These are phyloP conservation scores for Pezicula rhizophila DNA, from an alignment of 2,329 filamentous ascomycete species.

Conservation along the genomic window DNA sequence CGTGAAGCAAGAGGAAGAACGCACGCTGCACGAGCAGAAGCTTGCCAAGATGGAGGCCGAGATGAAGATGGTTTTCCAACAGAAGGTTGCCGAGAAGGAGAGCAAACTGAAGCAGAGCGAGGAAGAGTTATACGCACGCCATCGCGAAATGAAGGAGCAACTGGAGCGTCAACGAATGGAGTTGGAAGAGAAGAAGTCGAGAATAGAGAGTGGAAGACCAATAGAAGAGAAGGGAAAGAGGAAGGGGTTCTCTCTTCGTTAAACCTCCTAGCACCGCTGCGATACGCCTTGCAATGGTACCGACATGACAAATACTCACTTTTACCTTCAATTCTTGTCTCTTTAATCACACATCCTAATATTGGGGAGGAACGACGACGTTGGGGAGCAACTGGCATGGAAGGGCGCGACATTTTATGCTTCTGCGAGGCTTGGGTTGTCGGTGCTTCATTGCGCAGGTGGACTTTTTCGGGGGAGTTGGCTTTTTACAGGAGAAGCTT, in stretches of 20 bases:
- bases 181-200: conserved; percentile 96
- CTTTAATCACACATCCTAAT: conserved; percentile 29
- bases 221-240: conserved; percentile 97
- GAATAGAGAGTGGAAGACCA: conserved; percentile 90
- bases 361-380: conserved; percentile 16
- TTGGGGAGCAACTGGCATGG: conserved; percentile 14
- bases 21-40: conserved; percentile 97
- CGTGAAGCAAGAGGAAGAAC: conserved; percentile 99
- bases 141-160: conserved; percentile 99
- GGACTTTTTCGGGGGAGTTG: conserved; percentile 1
- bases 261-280: conserved; percentile 34
- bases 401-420: conserved; percentile 19
- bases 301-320: conserved; percentile 20
- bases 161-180: conserved; percentile 90
- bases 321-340: conserved; percentile 27
- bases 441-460: conserved; percentile 9
- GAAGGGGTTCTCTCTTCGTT: conserved; percentile 98
- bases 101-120: conserved; percentile 99
- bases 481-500: not conserved
- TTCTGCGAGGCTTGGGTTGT: conserved; percentile 23
- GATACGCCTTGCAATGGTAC: conserved; percentile 18
- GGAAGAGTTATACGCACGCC: conserved; percentile 94
- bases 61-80: conserved; percentile 99
- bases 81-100: conserved; percentile 99
- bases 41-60: conserved; percentile 99